Evolutionary conservation across 306 rosid genomes (phyloP).

Genomic region (Gastrolobium bilobum): DNA sequence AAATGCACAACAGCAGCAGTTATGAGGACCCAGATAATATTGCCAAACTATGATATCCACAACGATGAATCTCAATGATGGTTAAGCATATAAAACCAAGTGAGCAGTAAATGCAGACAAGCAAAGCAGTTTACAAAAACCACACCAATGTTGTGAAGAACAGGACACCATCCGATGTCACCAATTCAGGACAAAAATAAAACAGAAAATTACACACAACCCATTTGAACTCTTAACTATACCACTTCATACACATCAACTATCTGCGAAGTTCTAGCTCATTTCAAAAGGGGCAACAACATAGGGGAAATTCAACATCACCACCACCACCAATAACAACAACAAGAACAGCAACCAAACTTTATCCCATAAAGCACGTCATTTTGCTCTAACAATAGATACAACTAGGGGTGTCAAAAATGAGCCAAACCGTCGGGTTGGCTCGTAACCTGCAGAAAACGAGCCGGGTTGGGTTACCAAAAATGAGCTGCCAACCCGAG

Average conservation of each 20-base stretch:
- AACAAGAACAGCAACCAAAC: not conserved
- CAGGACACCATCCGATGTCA: not conserved
- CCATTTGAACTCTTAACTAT: not conserved
- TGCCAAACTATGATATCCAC: not conserved
- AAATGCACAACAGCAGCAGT: not conserved
- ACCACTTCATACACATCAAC: conserved; percentile 18
- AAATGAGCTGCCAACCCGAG: too few relatives aligned
- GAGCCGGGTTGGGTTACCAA: too few relatives aligned
- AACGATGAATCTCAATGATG: not conserved
- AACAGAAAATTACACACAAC: not conserved
- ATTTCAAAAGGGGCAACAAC: not conserved
- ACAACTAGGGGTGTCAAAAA: too few relatives aligned
- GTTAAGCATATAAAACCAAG: conserved; percentile 19
- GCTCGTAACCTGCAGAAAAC: too few relatives aligned
- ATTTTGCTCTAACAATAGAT: not conserved
- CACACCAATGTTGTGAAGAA: not conserved
- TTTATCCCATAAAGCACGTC: too few relatives aligned
- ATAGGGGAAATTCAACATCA: not conserved
- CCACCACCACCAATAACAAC: not conserved
- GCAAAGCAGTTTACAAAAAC: not conserved
- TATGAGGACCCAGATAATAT: not conserved
- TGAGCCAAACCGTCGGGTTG: too few relatives aligned
- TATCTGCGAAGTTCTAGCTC: not conserved
- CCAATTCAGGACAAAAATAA: not conserved
- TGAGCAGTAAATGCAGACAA: not conserved